Evolutionary conservation across 2,329 filamentous ascomycete genomes (phyloP), one percentile per base, ranked within the genome.

Genomic region (Beauveria medogensis): DNA sequence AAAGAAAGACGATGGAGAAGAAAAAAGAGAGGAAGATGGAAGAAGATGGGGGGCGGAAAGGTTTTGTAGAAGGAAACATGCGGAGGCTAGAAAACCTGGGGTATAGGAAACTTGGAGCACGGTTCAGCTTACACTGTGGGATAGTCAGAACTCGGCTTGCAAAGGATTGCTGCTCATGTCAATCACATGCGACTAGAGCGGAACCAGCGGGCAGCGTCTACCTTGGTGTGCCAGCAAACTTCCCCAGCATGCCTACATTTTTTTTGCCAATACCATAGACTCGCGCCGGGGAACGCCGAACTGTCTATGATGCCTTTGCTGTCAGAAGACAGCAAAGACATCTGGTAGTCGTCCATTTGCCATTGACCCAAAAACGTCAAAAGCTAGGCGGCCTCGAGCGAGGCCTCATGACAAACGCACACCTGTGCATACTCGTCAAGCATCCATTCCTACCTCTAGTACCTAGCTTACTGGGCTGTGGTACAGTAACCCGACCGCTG

Each of bases 1-100:
- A 37, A 26, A 46, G 60, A 60, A 47, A 40, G 53, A 58, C 16
- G 28, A 51, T 44, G 55, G 28, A 52, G 37, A 20, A 48, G 53
- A 57, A 28, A 40, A 37, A 46, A 28, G 28, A 30, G 34, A 20
- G 5, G 48, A 34, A 52, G 34, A 51, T 41, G 24, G 22, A 22
- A 26, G 44, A n/a, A 24, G 43, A 37, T 37, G 34, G 46, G 58
- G 22, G 28, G n/a, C 40, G 48, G 55, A 12, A 60, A 61, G 56
- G 60, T 51, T 59, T 62, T 62, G 58, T 51, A 62, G 50, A 62
- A 53, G 40, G 47, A 22, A 48, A 41, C 48, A 60, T 55, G 58
- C 58, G 30, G 58, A 60, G 58, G 58, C 18, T 47, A 20, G 20
- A 14, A 50, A 55, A 61, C 28, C 54, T 47, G 60, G 60, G 54